Conservation (phyloP, 169 alveolate species). For the Plasmodium reichenowi region DNA sequence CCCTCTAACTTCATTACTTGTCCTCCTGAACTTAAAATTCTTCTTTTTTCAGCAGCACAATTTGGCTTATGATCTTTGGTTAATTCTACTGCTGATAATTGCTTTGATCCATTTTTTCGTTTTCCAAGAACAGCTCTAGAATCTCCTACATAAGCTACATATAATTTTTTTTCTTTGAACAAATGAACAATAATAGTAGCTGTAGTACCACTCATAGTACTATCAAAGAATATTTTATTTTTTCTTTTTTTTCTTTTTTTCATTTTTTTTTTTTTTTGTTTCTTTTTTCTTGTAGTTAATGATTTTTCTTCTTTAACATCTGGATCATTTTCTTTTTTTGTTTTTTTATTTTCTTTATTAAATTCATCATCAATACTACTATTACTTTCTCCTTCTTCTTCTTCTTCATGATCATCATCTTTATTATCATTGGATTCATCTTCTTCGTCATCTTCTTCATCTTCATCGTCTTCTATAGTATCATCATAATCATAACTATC, state of each 20-base stretch:
- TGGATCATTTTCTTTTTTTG: slow-evolving; percentile 10
- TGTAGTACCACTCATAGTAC: slow-evolving; percentile 87
- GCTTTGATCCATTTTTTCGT: slow-evolving; percentile 79
- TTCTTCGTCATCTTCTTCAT: slow-evolving; percentile 8
- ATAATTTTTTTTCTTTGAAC: slow-evolving; percentile 78
- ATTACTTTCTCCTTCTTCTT: neutral
- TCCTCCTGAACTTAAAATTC: slow-evolving; percentile 89
- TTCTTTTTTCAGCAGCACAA: slow-evolving; percentile 84
- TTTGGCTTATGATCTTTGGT: slow-evolving; percentile 90
- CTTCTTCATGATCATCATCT: neutral
- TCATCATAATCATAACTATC: slow-evolving; percentile 4
- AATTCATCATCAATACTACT: slow-evolving; percentile 7
- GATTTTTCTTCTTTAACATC: slow-evolving; percentile 34
- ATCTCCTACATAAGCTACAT: slow-evolving; percentile 91
- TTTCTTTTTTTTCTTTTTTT: slow-evolving; percentile 44
- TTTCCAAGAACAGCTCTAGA: slow-evolving; percentile 89
- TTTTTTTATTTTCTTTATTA: neutral
- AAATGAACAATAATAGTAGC: slow-evolving; percentile 82
- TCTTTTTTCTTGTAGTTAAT: slow-evolving; percentile 2
- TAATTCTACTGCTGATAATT: slow-evolving; percentile 79
- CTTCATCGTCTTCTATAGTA: slow-evolving; percentile 9
- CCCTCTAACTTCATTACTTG: slow-evolving; percentile 87
- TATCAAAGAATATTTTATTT: slow-evolving; percentile 79
- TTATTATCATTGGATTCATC: slow-evolving; percentile 1
- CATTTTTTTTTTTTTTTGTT: slow-evolving; percentile 11